phyloP scores from a whole-genome alignment of 768 basidiomycete genomes.

The Russula vinacea region DNA sequence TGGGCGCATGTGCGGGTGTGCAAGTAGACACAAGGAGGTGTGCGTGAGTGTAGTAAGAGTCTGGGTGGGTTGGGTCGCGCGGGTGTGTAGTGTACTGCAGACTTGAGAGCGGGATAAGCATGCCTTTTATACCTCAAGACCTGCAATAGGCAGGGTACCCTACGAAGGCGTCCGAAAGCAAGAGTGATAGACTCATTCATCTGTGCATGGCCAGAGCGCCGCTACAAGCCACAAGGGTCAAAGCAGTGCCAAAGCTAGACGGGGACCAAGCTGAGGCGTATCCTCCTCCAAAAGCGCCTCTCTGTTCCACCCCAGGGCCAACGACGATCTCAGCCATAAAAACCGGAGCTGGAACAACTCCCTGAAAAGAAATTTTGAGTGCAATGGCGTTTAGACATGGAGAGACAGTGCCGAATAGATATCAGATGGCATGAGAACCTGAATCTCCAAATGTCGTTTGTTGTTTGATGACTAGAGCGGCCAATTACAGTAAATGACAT shows the following conservation, averaged over 20 bases:
- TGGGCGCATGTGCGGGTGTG: too few relatives aligned
- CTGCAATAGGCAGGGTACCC: neutral
- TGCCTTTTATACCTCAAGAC: neutral
- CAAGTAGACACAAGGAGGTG: too few relatives aligned
- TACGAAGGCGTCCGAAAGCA: neutral
- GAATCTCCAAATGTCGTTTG: too few relatives aligned
- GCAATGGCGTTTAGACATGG: too few relatives aligned
- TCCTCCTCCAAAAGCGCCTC: neutral
- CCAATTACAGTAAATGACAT: too few relatives aligned
- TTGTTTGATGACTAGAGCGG: neutral
- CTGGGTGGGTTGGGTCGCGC: neutral
- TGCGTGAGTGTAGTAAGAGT: neutral
- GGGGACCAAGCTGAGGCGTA: neutral
- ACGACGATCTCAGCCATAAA: neutral
- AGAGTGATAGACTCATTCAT: neutral
- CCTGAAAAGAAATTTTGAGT: too few relatives aligned
- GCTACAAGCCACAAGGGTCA: neutral
- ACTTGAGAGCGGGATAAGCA: neutral
- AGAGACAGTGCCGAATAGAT: too few relatives aligned
- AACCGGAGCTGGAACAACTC: neutral
- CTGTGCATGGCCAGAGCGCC: neutral
- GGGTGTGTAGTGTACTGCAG: neutral
- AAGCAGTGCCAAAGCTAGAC: too few relatives aligned
- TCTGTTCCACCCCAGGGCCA: too few relatives aligned
- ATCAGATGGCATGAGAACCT: neutral